These are phyloP conservation scores for Xylariaceae sp. DNA, from an alignment of 2,329 filamentous ascomycete genomes.

Conservation along the genomic window DNA sequence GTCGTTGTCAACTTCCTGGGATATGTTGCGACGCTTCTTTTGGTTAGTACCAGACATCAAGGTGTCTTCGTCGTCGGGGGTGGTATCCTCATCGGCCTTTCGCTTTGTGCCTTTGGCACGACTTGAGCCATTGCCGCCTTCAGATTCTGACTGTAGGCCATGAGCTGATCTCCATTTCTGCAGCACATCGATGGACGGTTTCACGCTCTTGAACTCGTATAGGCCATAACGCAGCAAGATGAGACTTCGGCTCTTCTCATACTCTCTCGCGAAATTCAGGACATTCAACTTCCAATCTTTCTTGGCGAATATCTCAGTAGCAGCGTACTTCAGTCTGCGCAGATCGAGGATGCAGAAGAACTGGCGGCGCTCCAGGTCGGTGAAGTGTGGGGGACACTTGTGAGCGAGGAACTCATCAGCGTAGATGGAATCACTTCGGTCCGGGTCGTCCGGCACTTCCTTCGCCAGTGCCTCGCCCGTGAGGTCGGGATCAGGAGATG, in stretches of 20 bases:
- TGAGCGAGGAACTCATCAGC: conserved; percentile 55
- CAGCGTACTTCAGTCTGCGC: conserved; percentile 56
- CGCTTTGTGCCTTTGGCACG: conserved; percentile 41
- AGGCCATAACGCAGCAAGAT: conserved; percentile 58
- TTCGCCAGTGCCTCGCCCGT: conserved; percentile 51
- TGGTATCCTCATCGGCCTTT: conserved; percentile 50
- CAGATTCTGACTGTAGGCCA: conserved; percentile 47
- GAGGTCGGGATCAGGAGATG: conserved; percentile 51
- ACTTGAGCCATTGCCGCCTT: conserved; percentile 34
- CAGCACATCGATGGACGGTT: conserved; percentile 52
- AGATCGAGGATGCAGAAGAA: conserved; percentile 60
- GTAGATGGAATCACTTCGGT: conserved; percentile 50
- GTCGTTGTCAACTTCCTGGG: conserved; percentile 36
- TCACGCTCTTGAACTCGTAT: conserved; percentile 59
- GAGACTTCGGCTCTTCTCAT: conserved; percentile 57
- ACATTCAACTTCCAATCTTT: conserved; percentile 61
- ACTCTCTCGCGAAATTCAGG: conserved; percentile 58
- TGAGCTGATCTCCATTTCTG: conserved; percentile 55
- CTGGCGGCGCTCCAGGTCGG: conserved; percentile 55
- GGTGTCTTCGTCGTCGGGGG: conserved; percentile 35
- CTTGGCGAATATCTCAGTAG: conserved; percentile 54
- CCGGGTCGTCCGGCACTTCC: conserved; percentile 49
- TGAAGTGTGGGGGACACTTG: conserved; percentile 52
- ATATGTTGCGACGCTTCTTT: conserved; percentile 46
- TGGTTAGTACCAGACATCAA: conserved; percentile 35